A percentile compares a stretch with the other conserved stretches of the same genome.
These are phyloP conservation scores for Blastobotrys attinorum DNA, from an alignment of 805 yeast species.

Conservation along the genomic window DNA sequence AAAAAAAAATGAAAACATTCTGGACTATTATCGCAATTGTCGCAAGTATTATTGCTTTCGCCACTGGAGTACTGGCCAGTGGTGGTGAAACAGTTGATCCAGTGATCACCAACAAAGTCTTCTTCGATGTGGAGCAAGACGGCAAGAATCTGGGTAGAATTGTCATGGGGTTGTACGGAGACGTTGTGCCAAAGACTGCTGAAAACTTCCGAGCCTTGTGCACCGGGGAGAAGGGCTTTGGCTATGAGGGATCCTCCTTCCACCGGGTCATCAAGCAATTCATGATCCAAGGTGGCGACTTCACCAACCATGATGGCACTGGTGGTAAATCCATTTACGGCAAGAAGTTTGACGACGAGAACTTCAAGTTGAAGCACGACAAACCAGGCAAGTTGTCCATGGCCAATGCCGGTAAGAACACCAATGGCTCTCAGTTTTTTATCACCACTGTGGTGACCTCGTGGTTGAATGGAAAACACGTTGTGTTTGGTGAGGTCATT, in stretches of 20 bases:
- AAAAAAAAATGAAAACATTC: constrained; percentile 16
- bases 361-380: constrained; percentile 47
- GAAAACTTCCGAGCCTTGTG: constrained; percentile 81
- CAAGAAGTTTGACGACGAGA: constrained; percentile 66
- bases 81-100: constrained; percentile 25
- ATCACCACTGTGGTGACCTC: constrained; percentile 84
- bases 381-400: constrained; percentile 63
- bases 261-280: constrained; percentile 67
- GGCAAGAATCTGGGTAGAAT: constrained; percentile 71
- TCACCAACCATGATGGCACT: constrained; percentile 50
- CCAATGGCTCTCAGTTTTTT: constrained; percentile 90
- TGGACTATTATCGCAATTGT: constrained; percentile 18
- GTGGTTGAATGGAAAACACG: constrained; percentile 93
- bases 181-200: constrained; percentile 78
- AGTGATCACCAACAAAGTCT: constrained; percentile 68
- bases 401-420: constrained; percentile 67
- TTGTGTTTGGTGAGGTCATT: constrained; percentile 90
- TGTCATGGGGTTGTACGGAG: constrained; percentile 81
- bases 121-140: constrained; percentile 78
- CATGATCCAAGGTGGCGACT: constrained; percentile 87
- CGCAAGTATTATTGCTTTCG: constrained; percentile 14
- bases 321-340: constrained; percentile 84
- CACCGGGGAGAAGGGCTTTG: constrained; percentile 63
- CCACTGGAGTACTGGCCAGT: constrained; percentile 13
- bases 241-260: constrained; percentile 57